Evolutionary conservation across 129 eudicot genomes (phyloP).

Genomic region (Flaveria brownii): DNA sequence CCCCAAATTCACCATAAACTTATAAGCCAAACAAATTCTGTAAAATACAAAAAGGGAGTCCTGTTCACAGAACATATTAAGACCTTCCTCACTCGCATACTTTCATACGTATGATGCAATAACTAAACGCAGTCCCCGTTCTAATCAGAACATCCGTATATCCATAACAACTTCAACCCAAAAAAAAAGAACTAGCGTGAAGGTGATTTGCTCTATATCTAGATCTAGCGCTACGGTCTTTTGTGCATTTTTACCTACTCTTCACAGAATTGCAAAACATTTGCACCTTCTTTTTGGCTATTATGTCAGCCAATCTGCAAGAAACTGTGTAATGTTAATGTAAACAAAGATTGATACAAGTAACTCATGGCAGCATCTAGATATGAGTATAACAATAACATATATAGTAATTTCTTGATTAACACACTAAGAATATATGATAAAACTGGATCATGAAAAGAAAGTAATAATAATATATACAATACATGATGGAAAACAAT

Average conservation of each 20-base stretch:
- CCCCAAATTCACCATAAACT: constrained; percentile 25
- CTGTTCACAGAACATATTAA: constrained; percentile 24
- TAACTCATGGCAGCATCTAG: neutral
- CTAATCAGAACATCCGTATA: constrained; percentile 31
- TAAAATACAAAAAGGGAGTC: constrained; percentile 32
- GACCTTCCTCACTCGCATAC: constrained; percentile 20
- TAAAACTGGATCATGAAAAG: too few relatives aligned
- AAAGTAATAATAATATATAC: too few relatives aligned
- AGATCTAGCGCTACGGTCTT: constrained; percentile 35
- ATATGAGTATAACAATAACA: too few relatives aligned
- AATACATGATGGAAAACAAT: neutral
- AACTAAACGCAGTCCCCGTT: constrained; percentile 32
- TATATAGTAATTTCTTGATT: too few relatives aligned
- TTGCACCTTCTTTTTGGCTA: constrained; percentile 27
- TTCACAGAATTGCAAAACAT: constrained; percentile 25
- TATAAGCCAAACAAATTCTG: constrained; percentile 26
- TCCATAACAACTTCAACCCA: constrained; percentile 8
- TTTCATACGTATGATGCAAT: constrained; percentile 34
- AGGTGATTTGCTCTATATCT: constrained; percentile 11
- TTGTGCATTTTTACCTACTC: constrained; percentile 37
- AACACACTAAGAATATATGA: too few relatives aligned
- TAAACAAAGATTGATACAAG: too few relatives aligned
- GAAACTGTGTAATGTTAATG: neutral
- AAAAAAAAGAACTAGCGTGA: constrained; percentile 14
- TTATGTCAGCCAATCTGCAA: constrained; percentile 41